Evolutionary conservation across 1,139 yeast species (phyloP).

Genomic region (Saccharomyces hybrid): DNA sequence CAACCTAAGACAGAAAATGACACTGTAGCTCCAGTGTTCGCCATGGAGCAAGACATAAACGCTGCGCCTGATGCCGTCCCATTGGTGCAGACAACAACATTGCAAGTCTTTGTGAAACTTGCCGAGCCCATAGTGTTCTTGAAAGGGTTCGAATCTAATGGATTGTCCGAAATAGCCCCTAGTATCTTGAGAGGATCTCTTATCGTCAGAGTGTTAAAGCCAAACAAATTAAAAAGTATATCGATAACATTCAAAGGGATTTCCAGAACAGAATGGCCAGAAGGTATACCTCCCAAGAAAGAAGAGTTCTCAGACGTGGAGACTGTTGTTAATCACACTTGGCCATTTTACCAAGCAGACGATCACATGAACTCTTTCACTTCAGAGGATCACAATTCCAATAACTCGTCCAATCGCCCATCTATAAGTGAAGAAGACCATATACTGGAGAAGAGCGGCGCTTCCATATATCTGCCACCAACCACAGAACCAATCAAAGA

Average conservation of each 20-base stretch:
- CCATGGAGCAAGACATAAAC: conserved; percentile 30
- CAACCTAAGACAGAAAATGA: neutral
- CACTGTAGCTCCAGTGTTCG: conserved; percentile 24
- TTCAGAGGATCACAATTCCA: neutral
- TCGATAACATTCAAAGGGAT: conserved; percentile 58
- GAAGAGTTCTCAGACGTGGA: conserved; percentile 52
- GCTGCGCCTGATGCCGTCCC: conserved; percentile 29
- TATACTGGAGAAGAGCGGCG: conserved; percentile 18
- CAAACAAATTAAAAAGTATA: conserved; percentile 66
- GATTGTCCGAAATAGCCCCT: conserved; percentile 40
- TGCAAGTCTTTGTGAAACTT: conserved; percentile 35
- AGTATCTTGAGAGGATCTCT: conserved; percentile 77
- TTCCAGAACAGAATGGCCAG: conserved; percentile 92
- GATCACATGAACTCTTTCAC: conserved; percentile 4
- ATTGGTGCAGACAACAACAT: conserved; percentile 29
- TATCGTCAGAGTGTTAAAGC: conserved; percentile 58
- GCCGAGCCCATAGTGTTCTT: conserved; percentile 77
- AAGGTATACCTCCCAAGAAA: conserved; percentile 86
- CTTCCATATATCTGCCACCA: conserved; percentile 18
- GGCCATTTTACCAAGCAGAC: conserved; percentile 69
- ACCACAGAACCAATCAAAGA: conserved; percentile 1
- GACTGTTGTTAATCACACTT: conserved; percentile 66
- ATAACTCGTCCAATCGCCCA: conserved; percentile 11
- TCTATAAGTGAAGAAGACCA: conserved; percentile 13
- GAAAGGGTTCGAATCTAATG: conserved; percentile 75